Base-by-base conservation (phyloP, 495 filamentous ascomycete species). In the Daldinia loculata region DNA sequence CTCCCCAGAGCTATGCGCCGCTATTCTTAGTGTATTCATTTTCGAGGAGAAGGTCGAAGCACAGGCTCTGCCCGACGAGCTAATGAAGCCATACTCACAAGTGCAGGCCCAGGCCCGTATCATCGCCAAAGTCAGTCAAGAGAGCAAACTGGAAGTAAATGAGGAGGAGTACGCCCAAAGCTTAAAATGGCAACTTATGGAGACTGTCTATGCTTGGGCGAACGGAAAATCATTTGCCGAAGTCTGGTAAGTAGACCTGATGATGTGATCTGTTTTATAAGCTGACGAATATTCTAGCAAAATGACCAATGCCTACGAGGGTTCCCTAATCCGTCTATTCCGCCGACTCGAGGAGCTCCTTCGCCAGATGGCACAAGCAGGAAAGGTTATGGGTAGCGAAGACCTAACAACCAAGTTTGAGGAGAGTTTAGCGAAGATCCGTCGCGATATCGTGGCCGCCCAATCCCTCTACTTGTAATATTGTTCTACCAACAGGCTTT, bases 291-390 rank as follows among this genome's bases (percentile, higher is more conserved):
- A 24, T 8, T 63, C 9, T 64, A 97, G 94, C 80, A 94, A 94
- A 90, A 97, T 98, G 95, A 97, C 95, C 30, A 94, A 97, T 77
- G 92, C 95, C 39, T 99, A 97, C 79, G 95, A 99, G 78, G 95
- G 95, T 51, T 97, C 91, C 63, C 84, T 99, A 70, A 98, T 99
- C 75, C 92, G 95, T 34, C 89, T 98, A 55, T 98, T 99, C 87
- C 90, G 95, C 55, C 91, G 96, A 22, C 82, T 99, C 38, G 96
- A 99, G 80, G 95, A 99, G 82, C 86, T 97, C 57, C 83, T 99
- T n/a, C 87, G 96, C 69, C 95, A 99, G 80, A 97, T 98, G 88
- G 95, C 91, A n/a, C 91, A 97, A 81, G 95, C 93, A 43, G 88
- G 91, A 69, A 97, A 97, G 81, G 94, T 97, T 59, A 99, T 99